Evolutionary conservation across 176 grass and related monocot genomes (phyloP).

Genomic region (Aegilops longissima): DNA sequence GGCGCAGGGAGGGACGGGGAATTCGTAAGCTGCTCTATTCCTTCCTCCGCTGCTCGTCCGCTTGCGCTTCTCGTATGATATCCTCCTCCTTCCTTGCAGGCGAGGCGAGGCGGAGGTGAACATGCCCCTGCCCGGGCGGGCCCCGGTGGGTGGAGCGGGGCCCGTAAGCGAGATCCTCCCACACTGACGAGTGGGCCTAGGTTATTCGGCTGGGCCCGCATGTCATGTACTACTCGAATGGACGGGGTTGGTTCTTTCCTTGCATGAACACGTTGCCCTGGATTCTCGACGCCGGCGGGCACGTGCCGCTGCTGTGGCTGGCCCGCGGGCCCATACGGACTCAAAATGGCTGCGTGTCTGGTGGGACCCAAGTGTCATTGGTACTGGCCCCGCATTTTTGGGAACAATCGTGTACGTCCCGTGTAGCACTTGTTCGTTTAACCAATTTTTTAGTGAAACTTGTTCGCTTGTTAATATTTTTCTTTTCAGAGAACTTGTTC

Average conservation of each 20-base stretch:
- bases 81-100: not conserved
- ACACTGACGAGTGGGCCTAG: not conserved
- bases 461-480: too few species aligned
- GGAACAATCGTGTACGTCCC: not conserved
- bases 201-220: rapidly evolving
- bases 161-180: rapidly evolving
- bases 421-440: not conserved
- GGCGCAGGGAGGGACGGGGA: not conserved
- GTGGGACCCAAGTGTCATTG: not conserved
- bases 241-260: too few species aligned
- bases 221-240: not conserved
- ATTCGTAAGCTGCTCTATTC: not conserved
- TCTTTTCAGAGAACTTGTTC: not conserved
- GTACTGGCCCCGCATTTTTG: not conserved
- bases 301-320: not conserved
- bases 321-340: not conserved
- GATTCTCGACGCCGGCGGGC: not conserved
- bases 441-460: not conserved
- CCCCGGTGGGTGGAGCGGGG: not conserved
- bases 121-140: not conserved
- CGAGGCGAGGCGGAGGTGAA: not conserved
- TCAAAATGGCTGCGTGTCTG: not conserved
- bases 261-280: not conserved
- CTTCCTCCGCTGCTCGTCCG: not conserved
- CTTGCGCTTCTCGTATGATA: not conserved